Evolutionary conservation across 179 eudicot genomes (phyloP).

Genomic region (Patellifolia procumbens): DNA sequence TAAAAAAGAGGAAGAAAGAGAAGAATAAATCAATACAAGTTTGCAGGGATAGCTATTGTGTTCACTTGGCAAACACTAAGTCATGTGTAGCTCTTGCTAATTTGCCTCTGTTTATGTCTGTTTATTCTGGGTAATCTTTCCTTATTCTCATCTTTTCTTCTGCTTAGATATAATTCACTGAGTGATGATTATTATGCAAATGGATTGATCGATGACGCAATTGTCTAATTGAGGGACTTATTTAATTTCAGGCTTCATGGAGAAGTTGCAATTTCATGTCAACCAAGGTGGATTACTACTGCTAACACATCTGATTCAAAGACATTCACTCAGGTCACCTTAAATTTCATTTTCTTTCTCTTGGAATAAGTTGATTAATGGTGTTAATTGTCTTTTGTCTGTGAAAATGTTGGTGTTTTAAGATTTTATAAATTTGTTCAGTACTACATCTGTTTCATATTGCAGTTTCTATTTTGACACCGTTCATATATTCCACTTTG

Average conservation of each 20-base stretch:
- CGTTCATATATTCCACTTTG: too few relatives aligned
- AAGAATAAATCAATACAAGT: conserved; percentile 17
- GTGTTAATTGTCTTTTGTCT: neutral
- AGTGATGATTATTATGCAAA: neutral
- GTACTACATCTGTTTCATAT: too few relatives aligned
- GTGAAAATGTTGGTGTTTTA: neutral
- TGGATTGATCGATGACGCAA: neutral
- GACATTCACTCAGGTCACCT: conserved; percentile 36
- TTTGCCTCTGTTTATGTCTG: conserved; percentile 52
- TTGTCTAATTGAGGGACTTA: neutral
- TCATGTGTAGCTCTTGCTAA: conserved; percentile 61
- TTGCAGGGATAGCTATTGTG: conserved; percentile 54
- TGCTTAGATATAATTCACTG: neutral
- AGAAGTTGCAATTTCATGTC: conserved; percentile 60
- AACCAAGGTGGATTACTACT: conserved; percentile 53
- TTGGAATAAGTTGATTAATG: neutral
- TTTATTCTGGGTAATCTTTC: conserved; percentile 65
- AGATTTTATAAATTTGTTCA: too few relatives aligned
- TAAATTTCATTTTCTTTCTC: conserved; percentile 13
- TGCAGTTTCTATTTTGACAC: too few relatives aligned
- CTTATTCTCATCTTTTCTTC: neutral
- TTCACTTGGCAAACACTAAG: conserved; percentile 49
- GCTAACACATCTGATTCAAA: conserved; percentile 32
- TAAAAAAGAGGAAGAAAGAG: conserved; percentile 38
- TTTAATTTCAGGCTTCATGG: conserved; percentile 66